Percentiles rank a stretch among this genome's conserved stretches.
phyloP scores from a whole-genome alignment of 306 rosid genomes.

The Heteromeles arbutifolia region DNA sequence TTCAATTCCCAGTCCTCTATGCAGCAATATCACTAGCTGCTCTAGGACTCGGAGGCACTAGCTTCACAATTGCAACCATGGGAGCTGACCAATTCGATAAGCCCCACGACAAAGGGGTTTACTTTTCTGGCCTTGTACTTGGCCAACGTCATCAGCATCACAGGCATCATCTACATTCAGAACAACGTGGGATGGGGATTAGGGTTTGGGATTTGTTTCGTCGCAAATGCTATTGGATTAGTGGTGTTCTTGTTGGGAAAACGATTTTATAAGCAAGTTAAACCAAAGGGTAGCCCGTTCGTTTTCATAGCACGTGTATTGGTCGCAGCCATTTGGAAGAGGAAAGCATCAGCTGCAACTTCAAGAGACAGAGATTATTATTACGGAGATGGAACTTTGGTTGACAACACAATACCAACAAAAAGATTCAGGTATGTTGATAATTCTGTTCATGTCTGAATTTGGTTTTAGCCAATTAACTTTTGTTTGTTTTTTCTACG shows the following conservation, averaged over 20 bases:
- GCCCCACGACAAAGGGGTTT: conserved; percentile 8
- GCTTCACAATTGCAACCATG: conserved; percentile 36
- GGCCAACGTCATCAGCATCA: conserved; percentile 12
- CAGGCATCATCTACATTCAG: conserved; percentile 28
- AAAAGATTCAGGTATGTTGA: conserved; percentile 16
- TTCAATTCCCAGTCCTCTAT: conserved; percentile 28
- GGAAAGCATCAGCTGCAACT: neutral
- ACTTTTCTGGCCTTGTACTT: conserved; percentile 29
- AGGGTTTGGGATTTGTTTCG: conserved; percentile 29
- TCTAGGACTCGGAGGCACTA: conserved; percentile 34
- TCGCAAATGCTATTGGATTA: neutral
- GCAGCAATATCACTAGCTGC: conserved; percentile 17
- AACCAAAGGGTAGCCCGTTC: conserved; percentile 38
- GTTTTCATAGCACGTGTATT: conserved; percentile 25
- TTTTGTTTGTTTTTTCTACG: neutral
- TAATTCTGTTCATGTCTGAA: neutral
- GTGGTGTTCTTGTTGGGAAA: conserved; percentile 24
- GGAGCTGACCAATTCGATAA: conserved; percentile 35
- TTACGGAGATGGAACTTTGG: neutral
- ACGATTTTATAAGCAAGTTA: conserved; percentile 20
- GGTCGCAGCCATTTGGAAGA: conserved; percentile 28
- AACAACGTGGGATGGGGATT: conserved; percentile 38
- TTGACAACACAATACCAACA: neutral
- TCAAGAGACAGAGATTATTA: conserved; percentile 1
- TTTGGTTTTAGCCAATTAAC: neutral